Conservation (phyloP, 495 filamentous ascomycete genomes). For the Amphirosellinia nigrospora region DNA sequence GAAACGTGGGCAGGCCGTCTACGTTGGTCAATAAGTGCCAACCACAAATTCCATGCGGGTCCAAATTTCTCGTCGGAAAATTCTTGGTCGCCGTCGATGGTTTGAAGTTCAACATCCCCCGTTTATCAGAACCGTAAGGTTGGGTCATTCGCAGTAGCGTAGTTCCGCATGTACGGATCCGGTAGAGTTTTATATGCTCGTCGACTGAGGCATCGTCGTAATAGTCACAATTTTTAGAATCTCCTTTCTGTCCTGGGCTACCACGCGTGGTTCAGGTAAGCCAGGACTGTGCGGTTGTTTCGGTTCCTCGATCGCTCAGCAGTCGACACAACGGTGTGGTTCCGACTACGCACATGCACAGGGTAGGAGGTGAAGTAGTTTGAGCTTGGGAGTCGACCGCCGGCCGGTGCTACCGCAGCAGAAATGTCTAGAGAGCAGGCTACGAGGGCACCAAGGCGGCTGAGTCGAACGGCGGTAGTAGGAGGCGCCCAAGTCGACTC, state of each 20-base stretch:
- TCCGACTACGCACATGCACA: conserved; percentile 29
- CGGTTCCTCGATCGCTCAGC: conserved; percentile 3
- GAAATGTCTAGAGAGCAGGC: conserved; percentile 20
- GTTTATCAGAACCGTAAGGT: conserved; percentile 50
- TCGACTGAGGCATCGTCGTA: conserved; percentile 52
- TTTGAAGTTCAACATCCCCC: conserved; percentile 53
- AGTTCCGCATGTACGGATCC: conserved; percentile 56
- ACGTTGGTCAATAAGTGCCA: conserved; percentile 39
- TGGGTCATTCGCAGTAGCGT: conserved; percentile 50
- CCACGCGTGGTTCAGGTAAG: not conserved
- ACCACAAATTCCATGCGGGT: conserved; percentile 42
- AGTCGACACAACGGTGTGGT: conserved; percentile 21
- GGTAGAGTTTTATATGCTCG: conserved; percentile 51
- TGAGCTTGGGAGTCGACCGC: conserved; percentile 22
- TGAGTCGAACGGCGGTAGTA: conserved; percentile 9
- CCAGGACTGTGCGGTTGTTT: not conserved
- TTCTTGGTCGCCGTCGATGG: conserved; percentile 35
- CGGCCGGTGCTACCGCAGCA: conserved; percentile 29
- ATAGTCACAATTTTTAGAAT: conserved; percentile 56
- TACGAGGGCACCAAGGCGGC: conserved; percentile 18
- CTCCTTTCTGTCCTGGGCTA: conserved; percentile 40
- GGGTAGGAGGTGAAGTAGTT: conserved; percentile 28
- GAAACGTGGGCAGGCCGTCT: conserved; percentile 39
- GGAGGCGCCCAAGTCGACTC: conserved; percentile 10
- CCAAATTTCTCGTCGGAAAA: conserved; percentile 32